phyloP scores from a whole-genome alignment of 768 basidiomycete species.

The Dioszegia crocea region DNA sequence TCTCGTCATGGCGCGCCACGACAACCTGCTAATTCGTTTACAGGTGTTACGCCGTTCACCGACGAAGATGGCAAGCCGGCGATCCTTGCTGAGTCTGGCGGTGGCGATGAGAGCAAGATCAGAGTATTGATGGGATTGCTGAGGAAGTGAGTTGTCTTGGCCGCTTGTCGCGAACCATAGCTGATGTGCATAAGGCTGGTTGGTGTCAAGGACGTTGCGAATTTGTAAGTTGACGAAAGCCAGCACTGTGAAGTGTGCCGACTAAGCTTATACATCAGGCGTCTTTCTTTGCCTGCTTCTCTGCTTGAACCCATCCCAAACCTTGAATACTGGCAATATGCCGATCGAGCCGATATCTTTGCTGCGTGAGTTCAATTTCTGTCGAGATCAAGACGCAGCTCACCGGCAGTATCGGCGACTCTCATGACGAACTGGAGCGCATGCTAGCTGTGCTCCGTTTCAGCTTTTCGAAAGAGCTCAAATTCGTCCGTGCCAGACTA shows the following conservation, averaged over 20 bases:
- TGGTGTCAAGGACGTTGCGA: conserved; percentile 90
- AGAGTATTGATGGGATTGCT: conserved; percentile 90
- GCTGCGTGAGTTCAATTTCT: conserved; percentile 64
- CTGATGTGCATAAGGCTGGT: conserved; percentile 50
- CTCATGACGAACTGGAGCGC: conserved; percentile 83
- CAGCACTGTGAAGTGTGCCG: no score
- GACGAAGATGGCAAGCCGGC: conserved; percentile 45
- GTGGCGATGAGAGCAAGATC: conserved; percentile 78
- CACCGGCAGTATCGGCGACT: conserved; percentile 74
- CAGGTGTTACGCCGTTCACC: conserved; percentile 31
- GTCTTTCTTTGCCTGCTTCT: conserved; percentile 86
- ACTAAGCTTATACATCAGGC: conserved; percentile 55
- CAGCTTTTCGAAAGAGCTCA: conserved; percentile 87
- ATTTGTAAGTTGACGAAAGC: conserved; percentile 63
- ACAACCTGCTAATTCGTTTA: not conserved
- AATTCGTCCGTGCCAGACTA: conserved; percentile 83
- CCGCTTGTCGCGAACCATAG: not conserved
- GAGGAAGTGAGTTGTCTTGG: conserved; percentile 63
- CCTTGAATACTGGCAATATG: conserved; percentile 92
- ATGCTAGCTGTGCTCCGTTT: conserved; percentile 91
- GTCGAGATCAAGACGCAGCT: not conserved
- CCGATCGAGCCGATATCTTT: conserved; percentile 86
- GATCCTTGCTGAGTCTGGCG: conserved; percentile 43
- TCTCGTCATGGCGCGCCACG: no score
- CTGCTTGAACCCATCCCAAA: conserved; percentile 91